phyloP scores from a whole-genome alignment of 306 rosid species.

The Rosa chinensis region DNA sequence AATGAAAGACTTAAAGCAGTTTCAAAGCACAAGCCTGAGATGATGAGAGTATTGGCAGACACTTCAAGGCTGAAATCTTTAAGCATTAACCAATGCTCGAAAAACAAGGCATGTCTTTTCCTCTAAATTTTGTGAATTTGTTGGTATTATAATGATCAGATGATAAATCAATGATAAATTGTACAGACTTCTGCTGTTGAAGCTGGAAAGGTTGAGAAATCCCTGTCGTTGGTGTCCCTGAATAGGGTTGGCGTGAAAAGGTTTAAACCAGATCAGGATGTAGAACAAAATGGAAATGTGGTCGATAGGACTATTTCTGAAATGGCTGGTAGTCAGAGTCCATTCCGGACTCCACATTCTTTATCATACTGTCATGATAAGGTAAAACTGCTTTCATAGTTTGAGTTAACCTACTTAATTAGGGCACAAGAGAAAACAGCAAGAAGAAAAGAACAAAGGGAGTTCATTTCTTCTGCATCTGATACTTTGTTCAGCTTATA shows the following conservation, averaged over 20 bases:
- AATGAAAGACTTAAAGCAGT: conserved; percentile 78
- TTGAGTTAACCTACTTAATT: not conserved
- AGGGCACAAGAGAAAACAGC: not conserved
- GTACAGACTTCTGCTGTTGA: conserved; percentile 47
- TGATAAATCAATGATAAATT: conserved; percentile 30
- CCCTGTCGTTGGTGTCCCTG: conserved; percentile 36
- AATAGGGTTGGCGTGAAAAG: conserved; percentile 54
- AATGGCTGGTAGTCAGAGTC: conserved; percentile 51
- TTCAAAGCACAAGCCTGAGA: conserved; percentile 67
- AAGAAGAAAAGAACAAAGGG: not conserved
- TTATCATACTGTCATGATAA: conserved; percentile 61
- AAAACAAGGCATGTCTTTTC: conserved; percentile 51
- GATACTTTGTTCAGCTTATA: not conserved
- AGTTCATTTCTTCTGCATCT: not conserved
- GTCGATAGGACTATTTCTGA: conserved; percentile 31
- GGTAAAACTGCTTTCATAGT: conserved; percentile 42
- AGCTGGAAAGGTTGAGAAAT: conserved; percentile 49
- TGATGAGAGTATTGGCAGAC: conserved; percentile 70
- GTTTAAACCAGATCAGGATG: conserved; percentile 39
- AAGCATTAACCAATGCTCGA: conserved; percentile 47
- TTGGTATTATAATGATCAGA: not conserved
- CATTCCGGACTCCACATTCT: conserved; percentile 89
- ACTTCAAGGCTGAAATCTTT: conserved; percentile 63
- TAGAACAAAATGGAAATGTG: conserved; percentile 27
- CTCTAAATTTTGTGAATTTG: not conserved